Percentiles rank a stretch among this genome's conserved stretches.
Evolutionary conservation across 2,329 filamentous ascomycete genomes (phyloP).

Genomic region (Talaromyces sp.): DNA sequence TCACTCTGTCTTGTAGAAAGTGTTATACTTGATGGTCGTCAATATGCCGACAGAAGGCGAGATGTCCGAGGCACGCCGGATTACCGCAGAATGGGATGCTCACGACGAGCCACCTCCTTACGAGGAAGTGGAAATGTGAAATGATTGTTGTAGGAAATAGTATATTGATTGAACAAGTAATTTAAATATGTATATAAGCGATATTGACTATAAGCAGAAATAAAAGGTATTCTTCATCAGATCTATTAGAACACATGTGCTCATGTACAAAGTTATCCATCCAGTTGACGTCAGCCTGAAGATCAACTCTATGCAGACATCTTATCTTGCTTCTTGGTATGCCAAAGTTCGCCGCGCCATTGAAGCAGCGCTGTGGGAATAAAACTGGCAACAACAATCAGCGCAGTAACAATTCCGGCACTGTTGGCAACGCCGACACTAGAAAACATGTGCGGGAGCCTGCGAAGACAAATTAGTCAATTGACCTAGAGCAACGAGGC

Average conservation of each 20-base stretch:
- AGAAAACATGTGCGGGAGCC: slow-evolving; percentile 1
- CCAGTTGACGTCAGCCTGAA: not conserved
- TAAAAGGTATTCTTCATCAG: not conserved
- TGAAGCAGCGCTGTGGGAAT: not conserved
- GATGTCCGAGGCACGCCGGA: slow-evolving; percentile 18
- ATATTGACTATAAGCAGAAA: not conserved
- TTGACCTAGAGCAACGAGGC: not conserved
- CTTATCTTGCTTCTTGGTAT: not conserved
- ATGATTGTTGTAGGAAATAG: not conserved
- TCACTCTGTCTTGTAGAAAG: slow-evolving; percentile 26
- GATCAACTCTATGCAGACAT: not conserved
- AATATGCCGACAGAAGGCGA: slow-evolving; percentile 47
- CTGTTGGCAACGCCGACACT: not conserved
- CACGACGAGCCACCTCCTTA: not conserved
- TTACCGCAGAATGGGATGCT: slow-evolving; percentile 3
- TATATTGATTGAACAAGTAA: not conserved
- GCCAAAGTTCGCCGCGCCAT: not conserved
- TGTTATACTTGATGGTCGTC: slow-evolving; percentile 50
- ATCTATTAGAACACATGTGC: not conserved
- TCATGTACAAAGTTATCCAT: not conserved
- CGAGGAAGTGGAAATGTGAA: not conserved
- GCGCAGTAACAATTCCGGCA: not conserved
- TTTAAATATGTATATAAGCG: not conserved
- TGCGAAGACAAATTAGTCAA: not conserved
- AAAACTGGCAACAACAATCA: slow-evolving; percentile 1